Percentiles rank a stretch among this genome's conserved stretches.
These are phyloP conservation scores for Xylariaceae sp. DNA, from an alignment of 2,329 filamentous ascomycete genomes.

Conservation along the genomic window DNA sequence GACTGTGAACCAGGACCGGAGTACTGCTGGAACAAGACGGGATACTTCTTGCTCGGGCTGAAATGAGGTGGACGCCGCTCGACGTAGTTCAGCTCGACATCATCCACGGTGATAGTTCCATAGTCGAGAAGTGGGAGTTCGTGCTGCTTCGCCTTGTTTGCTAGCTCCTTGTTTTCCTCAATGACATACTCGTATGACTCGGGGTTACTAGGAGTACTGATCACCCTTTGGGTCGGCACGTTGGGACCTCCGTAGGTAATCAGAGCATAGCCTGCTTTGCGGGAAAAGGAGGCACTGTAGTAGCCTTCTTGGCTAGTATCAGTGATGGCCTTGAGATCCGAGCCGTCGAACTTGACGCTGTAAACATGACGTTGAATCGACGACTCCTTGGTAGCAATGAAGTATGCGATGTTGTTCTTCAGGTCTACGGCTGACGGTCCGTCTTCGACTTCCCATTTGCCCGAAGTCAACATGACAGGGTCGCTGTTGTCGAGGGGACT, in stretches of 20 bases:
- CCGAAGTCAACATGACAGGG: constrained; percentile 82
- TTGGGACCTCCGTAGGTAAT: constrained; percentile 77
- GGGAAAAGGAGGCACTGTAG: constrained; percentile 79
- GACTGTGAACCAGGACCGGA: constrained; percentile 90
- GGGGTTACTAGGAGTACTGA: constrained; percentile 70
- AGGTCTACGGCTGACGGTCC: constrained; percentile 82
- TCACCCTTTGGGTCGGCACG: constrained; percentile 85
- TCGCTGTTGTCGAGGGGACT: constrained; percentile 75
- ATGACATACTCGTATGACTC: constrained; percentile 62
- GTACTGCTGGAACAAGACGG: constrained; percentile 92
- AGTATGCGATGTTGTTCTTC: constrained; percentile 83
- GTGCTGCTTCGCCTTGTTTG: constrained; percentile 63
- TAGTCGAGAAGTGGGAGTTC: constrained; percentile 81
- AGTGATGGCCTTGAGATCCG: constrained; percentile 66
- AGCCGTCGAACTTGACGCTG: constrained; percentile 77
- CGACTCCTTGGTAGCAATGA: constrained; percentile 77
- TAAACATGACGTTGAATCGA: constrained; percentile 90
- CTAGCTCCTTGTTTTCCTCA: constrained; percentile 71
- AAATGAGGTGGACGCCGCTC: constrained; percentile 91
- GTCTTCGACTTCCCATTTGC: constrained; percentile 85
- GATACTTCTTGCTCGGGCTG: constrained; percentile 75
- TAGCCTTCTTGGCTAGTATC: constrained; percentile 69
- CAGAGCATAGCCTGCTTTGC: constrained; percentile 74
- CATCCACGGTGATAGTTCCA: constrained; percentile 78
- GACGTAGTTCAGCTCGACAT: constrained; percentile 64